Evolutionary conservation across 2,329 filamentous ascomycete species (phyloP).

Genomic region (Endoconidiophora laricicola): DNA sequence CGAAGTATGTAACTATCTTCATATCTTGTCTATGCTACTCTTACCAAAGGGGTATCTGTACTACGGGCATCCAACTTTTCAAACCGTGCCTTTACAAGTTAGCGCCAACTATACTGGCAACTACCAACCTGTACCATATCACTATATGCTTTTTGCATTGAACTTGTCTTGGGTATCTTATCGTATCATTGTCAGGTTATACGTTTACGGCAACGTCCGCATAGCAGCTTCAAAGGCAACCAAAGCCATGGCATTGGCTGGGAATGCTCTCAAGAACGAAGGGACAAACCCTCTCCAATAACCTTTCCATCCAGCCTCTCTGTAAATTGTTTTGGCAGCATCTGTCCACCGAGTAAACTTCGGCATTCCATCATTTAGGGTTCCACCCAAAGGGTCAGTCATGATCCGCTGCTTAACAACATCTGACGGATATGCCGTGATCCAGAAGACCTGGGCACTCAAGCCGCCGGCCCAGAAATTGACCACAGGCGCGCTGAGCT

Average conservation of each 20-base stretch:
- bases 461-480: conserved; percentile 97
- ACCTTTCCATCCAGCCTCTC: conserved; percentile 57
- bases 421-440: conserved; percentile 79
- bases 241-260: conserved; percentile 85
- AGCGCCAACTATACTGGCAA: background rate
- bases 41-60: background rate
- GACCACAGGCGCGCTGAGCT: conserved; percentile 57
- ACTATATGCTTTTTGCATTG: background rate
- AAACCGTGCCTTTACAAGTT: no score
- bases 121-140: background rate
- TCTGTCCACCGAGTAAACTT: conserved; percentile 63
- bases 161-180: background rate
- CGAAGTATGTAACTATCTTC: no score
- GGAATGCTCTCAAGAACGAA: conserved; percentile 85
- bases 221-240: conserved; percentile 89
- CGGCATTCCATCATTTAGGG: conserved; percentile 47
- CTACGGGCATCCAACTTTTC: background rate
- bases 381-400: conserved; percentile 74
- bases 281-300: conserved; percentile 91
- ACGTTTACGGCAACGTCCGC: conserved; percentile 38
- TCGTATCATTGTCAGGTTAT: background rate
- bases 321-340: conserved; percentile 60
- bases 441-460: conserved; percentile 87
- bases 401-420: conserved; percentile 94
- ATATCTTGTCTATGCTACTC: no score